A percentile compares a stretch with the other conserved stretches of the same genome.
Evolutionary conservation across 352 stramenopile genomes (phyloP).

Genomic region (Phytophthora pluvialis): DNA sequence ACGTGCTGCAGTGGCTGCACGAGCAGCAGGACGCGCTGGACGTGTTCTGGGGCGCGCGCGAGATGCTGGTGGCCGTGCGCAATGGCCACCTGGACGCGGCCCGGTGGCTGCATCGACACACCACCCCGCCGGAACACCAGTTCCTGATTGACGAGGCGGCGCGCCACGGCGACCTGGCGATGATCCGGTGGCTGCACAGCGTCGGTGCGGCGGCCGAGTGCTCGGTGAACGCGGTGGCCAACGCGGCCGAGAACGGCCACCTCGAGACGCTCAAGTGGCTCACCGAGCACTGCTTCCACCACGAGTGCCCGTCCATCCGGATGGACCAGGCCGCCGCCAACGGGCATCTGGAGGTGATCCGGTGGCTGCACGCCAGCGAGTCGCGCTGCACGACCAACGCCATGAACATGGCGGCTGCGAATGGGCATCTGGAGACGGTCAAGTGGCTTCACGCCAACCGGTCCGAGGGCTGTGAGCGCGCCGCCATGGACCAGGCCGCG

Average conservation of each 20-base stretch:
- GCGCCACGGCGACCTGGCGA: slow-evolving; percentile 40
- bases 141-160: slow-evolving; percentile 44
- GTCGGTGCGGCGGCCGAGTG: slow-evolving; percentile 34
- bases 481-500: slow-evolving; percentile 34
- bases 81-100: slow-evolving; percentile 42
- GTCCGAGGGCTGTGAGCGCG: slow-evolving; percentile 29
- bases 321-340: slow-evolving; percentile 52
- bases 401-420: slow-evolving; percentile 37
- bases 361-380: slow-evolving; percentile 29
- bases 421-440: slow-evolving; percentile 26
- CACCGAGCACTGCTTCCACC: slow-evolving; percentile 33
- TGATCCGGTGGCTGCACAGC: slow-evolving; percentile 49
- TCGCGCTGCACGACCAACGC: slow-evolving; percentile 35
- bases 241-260: slow-evolving; percentile 46
- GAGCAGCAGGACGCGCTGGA: slow-evolving; percentile 25
- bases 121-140: slow-evolving; percentile 34
- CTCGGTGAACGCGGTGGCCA: slow-evolving; percentile 43
- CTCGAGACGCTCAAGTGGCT: slow-evolving; percentile 50
- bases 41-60: slow-evolving; percentile 35
- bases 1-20: slow-evolving; percentile 43
- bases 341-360: slow-evolving; percentile 38
- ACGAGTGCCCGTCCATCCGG: slow-evolving; percentile 34
- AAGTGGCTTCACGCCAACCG: slow-evolving; percentile 33
- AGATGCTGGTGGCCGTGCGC: slow-evolving; percentile 39
- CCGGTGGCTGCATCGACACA: slow-evolving; percentile 46